Evolutionary conservation across 352 stramenopile species (phyloP), one percentile per base, ranked within the genome.

Genomic region (Albugo laibachii): DNA sequence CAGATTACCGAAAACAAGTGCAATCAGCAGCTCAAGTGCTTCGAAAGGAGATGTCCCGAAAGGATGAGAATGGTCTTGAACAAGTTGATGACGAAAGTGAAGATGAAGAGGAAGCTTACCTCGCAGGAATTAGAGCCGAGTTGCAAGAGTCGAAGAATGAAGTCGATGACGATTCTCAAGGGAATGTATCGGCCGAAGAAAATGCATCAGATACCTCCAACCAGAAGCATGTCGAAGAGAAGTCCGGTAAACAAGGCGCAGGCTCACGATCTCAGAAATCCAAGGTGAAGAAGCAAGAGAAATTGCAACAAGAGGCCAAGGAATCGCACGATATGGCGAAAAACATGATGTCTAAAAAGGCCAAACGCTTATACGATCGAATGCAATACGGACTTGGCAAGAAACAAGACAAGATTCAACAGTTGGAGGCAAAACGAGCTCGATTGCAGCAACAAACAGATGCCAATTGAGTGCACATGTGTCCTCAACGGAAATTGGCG

Each of bases 1-100:
- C 95, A 10, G 91, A 95, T 47, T 99, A 98, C 71, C 79, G 86
- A 43, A 95, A 84, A 62, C 68, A 91, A 56, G 62, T 91, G 40
- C 84, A 84, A 60, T 86, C 73, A 24, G 77, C 77, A n/a, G 59
- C 63, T 12, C 71, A 86, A 56, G 69, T 84, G 41, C 52, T 84
- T 34, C 66, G 62, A 45, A 31, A 8, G 3, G 76, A 88, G 36
- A 60, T 81, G 5, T 67, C 60, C 1, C 15, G 19, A 21, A 35
- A 48, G 11, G 15, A 18, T 35, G 65, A 56, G 12, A 41, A 69
- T 2, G 61, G 62, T 27, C 58, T 55, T 8, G 64, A 76, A 3
- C 57, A 21, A 0, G 51, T 53, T 1, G 64, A 58, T 14, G 45
- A 56, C 14, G 63, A 67, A 24, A 56, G 53, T 11, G 69, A 74